Evolutionary conservation across 805 yeast genomes (phyloP).

Genomic region (Saturnispora kantuleensis): DNA sequence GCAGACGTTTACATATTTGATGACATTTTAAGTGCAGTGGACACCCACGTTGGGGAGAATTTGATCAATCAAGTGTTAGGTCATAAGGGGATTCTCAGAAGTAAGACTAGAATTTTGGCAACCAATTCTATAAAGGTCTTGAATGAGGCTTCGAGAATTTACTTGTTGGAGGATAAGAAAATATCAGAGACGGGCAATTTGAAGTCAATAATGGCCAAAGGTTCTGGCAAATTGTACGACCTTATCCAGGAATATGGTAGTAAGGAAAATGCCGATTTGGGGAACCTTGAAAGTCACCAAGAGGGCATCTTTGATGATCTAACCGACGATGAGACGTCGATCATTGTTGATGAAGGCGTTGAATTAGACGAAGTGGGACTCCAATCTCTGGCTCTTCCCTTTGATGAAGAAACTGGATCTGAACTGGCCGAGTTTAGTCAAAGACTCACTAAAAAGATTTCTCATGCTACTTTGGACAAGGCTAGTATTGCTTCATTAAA

Average conservation of each 20-base stretch:
- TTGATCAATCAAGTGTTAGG: slow-evolving; percentile 51
- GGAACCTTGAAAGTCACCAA: neutral
- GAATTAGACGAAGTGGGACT: slow-evolving; percentile 11
- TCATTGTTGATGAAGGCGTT: slow-evolving; percentile 1
- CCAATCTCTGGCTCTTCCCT: slow-evolving; percentile 10
- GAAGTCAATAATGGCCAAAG: slow-evolving; percentile 26
- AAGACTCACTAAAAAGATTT: slow-evolving; percentile 8
- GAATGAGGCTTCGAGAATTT: slow-evolving; percentile 49
- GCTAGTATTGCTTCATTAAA: slow-evolving; percentile 58
- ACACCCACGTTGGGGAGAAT: slow-evolving; percentile 89
- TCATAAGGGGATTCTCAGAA: slow-evolving; percentile 35
- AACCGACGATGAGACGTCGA: slow-evolving; percentile 4
- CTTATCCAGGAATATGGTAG: slow-evolving; percentile 33
- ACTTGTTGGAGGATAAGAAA: slow-evolving; percentile 42
- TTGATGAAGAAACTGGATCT: slow-evolving; percentile 14
- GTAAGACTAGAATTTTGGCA: slow-evolving; percentile 45
- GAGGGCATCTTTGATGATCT: neutral
- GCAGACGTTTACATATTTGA: slow-evolving; percentile 87
- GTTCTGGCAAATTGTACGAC: slow-evolving; percentile 21
- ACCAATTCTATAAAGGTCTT: slow-evolving; percentile 50
- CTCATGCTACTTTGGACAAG: slow-evolving; percentile 33
- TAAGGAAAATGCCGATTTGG: neutral
- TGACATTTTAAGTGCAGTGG: slow-evolving; percentile 93
- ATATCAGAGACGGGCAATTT: slow-evolving; percentile 50
- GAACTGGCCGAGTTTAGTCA: slow-evolving; percentile 12